Percentiles rank a stretch among this genome's conserved stretches.
These are phyloP conservation scores for Remersonia thermophila DNA, from an alignment of 2,329 filamentous ascomycete species.

Conservation along the genomic window DNA sequence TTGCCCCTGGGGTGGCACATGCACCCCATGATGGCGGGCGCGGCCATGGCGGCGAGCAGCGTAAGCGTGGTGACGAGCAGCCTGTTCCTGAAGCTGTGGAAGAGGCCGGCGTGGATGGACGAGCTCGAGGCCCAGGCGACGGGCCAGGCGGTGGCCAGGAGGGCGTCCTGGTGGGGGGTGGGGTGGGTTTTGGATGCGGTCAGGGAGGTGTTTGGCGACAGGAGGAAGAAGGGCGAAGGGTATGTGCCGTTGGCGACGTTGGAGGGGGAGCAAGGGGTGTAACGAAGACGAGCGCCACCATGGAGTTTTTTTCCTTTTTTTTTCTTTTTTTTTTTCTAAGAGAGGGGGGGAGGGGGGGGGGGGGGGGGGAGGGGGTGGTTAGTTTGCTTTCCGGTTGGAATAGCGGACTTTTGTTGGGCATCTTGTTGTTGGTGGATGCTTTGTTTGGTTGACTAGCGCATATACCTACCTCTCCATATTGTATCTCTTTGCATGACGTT, in stretches of 20 bases:
- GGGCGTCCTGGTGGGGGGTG: conserved; percentile 28
- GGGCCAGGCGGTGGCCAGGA: conserved; percentile 34
- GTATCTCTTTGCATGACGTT: no score
- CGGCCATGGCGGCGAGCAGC: conserved; percentile 83
- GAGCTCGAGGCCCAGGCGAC: conserved; percentile 47
- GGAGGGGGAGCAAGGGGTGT: conserved; percentile 23
- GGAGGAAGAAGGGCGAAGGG: conserved; percentile 33
- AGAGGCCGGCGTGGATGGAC: conserved; percentile 75
- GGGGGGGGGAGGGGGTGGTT: no score
- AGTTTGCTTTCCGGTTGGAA: no score
- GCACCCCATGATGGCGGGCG: conserved; percentile 88
- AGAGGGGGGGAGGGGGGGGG: no score
- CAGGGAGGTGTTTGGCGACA: conserved; percentile 20
- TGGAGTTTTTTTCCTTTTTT: no score
- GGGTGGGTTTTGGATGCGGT: conserved; percentile 30
- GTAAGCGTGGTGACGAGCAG: conserved; percentile 82
- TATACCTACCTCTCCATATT: no score
- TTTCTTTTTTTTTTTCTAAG: no score
- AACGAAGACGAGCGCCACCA: no score
- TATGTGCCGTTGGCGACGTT: conserved; percentile 48
- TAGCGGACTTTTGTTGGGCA: no score
- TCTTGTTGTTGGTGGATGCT: no score
- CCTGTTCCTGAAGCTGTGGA: conserved; percentile 78
- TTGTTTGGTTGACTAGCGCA: no score
- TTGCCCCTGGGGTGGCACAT: conserved; percentile 77